Base-by-base conservation (phyloP, 73 alveolate species). In the Paramecium biaurelia region DNA sequence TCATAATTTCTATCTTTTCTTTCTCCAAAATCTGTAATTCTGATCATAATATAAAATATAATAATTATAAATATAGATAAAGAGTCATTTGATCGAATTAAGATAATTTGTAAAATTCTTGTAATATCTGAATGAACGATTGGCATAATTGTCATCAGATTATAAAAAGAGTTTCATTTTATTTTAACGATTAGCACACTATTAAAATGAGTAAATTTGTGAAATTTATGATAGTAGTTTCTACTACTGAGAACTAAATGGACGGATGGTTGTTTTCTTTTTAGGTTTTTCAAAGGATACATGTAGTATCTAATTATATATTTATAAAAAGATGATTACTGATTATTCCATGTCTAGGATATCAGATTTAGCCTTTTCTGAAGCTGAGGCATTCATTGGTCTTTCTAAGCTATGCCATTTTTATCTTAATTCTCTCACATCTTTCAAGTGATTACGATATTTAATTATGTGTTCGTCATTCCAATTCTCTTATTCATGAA, bases 401-500 rank as follows among this genome's bases (percentile, higher is more conserved):
- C 84, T 32, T 8, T 63, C 84, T 2, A 32, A 12, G 84, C 26
- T 63, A 14, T 63, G 26, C 84, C 84, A 63, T 63, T 10, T 63
- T 30, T 14, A 26, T 30, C 47, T 63, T 12, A 63, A 32, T 2
- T 63, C 84, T 32, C 84, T 63, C 9, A 63, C 84, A 63, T 63
- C 84, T 26, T 63, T 63, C 12, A 63, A 14, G 26, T 63, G 84
- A 32, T 63, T 63, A 26, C 84, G 41, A 63, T 63, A 63, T 63
- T 63, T 63, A 14, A 63, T 63, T 12, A 63, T 63, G 28, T 63
- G 84, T 63, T 63, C 84, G 12, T 63, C 84, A 63, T 63, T 63
- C 84, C 84, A 63, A 63, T 63, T 63, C 47, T 63, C 84, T 30
- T 26, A 30, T 63, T 63, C 84, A 63, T 63, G 84, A 32, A 63